phyloP scores from a whole-genome alignment of 129 eudicot species.

The Helianthus tuberosus region DNA sequence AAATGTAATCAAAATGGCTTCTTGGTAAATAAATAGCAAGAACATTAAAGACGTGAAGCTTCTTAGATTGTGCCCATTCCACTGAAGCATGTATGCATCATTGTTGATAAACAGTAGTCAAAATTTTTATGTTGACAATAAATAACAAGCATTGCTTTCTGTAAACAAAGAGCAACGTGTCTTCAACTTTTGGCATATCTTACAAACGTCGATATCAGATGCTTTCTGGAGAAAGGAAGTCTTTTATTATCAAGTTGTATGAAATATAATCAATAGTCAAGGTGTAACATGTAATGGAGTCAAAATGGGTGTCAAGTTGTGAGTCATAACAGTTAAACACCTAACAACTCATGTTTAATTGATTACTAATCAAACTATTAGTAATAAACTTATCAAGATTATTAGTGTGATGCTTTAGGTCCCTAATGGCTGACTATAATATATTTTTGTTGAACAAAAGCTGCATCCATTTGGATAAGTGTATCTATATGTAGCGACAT shows the following conservation, averaged over 20 bases:
- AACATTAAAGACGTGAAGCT: no score
- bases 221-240: slow-evolving; percentile 20
- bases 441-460: no score
- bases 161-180: slow-evolving; percentile 16
- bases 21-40: no score
- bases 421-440: not conserved
- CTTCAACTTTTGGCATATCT: slow-evolving; percentile 21
- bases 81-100: no score
- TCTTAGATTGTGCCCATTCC: no score
- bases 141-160: slow-evolving; percentile 16
- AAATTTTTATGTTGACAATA: slow-evolving; percentile 12
- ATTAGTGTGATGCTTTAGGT: not conserved
- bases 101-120: slow-evolving; percentile 1
- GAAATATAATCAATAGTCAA: slow-evolving; percentile 22
- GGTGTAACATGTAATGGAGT: slow-evolving; percentile 1
- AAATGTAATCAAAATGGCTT: no score
- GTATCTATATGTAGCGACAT: no score
- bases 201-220: slow-evolving; percentile 28
- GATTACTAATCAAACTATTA: not conserved
- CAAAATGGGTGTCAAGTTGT: not conserved
- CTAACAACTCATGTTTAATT: not conserved
- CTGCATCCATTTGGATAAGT: no score
- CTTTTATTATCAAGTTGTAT: slow-evolving; percentile 23
- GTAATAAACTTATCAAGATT: not conserved
- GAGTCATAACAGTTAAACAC: not conserved